Evolutionary conservation across 2,329 filamentous ascomycete genomes (phyloP).

Genomic region (Ceratocystis lukuohia): DNA sequence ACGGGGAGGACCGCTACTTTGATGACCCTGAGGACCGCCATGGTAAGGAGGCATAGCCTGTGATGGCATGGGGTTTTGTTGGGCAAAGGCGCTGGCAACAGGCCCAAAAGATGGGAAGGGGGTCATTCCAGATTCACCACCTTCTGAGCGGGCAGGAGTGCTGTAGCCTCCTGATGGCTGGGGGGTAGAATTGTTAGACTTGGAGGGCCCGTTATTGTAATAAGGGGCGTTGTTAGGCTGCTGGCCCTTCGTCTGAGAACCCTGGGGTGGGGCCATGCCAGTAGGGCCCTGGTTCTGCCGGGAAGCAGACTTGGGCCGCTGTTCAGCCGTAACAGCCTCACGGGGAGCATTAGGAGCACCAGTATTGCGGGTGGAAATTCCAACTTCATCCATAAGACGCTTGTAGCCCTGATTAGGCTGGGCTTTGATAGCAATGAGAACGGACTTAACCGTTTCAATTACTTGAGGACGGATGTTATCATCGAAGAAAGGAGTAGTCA

Average conservation of each 20-base stretch:
- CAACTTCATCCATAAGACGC: constrained; percentile 96
- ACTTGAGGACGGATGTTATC: constrained; percentile 79
- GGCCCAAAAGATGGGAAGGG: constrained; percentile 39
- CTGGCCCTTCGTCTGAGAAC: constrained; percentile 20
- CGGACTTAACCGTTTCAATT: constrained; percentile 80
- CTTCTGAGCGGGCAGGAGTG: constrained; percentile 37
- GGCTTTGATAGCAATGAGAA: constrained; percentile 79
- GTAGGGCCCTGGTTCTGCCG: constrained; percentile 37
- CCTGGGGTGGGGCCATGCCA: constrained; percentile 30
- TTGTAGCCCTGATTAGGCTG: constrained; percentile 95
- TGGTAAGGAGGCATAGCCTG: constrained; percentile 36
- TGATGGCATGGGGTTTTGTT: constrained; percentile 32
- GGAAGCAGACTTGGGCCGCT: constrained; percentile 44
- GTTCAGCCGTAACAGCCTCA: constrained; percentile 33
- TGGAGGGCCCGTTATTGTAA: constrained; percentile 36
- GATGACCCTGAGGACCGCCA: constrained; percentile 43
- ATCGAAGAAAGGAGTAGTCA: constrained; percentile 95
- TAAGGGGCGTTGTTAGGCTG: constrained; percentile 32
- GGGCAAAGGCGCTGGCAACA: constrained; percentile 40
- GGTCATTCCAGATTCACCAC: constrained; percentile 29
- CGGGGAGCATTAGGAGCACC: constrained; percentile 30
- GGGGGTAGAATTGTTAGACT: constrained; percentile 26
- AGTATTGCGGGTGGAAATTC: constrained; percentile 55
- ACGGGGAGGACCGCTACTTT: constrained; percentile 41
- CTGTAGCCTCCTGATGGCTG: background rate